Base-by-base conservation (phyloP, 352 stramenopile species). In the Phytophthora sojae region DNA sequence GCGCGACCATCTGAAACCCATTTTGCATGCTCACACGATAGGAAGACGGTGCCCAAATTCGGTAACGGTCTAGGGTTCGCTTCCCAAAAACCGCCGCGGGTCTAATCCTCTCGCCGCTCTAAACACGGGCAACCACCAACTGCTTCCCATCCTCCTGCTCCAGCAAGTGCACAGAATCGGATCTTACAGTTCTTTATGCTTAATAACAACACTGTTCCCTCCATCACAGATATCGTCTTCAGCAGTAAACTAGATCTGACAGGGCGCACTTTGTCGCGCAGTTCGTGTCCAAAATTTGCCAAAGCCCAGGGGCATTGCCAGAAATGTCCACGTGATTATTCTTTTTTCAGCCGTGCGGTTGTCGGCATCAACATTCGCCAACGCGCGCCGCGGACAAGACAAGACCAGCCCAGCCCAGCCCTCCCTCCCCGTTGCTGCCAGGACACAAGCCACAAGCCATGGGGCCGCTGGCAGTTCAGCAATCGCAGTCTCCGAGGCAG, bases 281-380 rank as follows among this genome's bases (percentile, higher is more conserved):
- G 6, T 4, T 1, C 3, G 11, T 15, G 29, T 8, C 6, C 25
- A 76, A 69, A 68, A 61, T 71, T 75, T 39, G 26, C 6, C 32
- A 39, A 39, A 39, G 14, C 3, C 9, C 26, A 30, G 4, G 2
- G 26, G 26, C 26, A 30, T 21, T 30, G 30, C 66, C 57, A 53
- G 30, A 12, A 29, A 29, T 29, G 26, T 29, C 12, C 9, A 30
- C 30, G 63, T 79, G 75, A 82, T 82, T 82, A 82, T 82, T 71
- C 65, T 73, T 57, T 66, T 61, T 37, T 23, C n/a, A 15, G 29
- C 62, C 25, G 58, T 71, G 17, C 19, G 35, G 26, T 73, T 56
- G 75, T 71, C 63, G 57, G 60, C 75, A 76, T 82, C 71, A 82
- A 76, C 73, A 80, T 75, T 81, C 63, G 57, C 57, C 61, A 81